Evolutionary conservation across 164 flowering plant species (phyloP), one percentile per base, ranked within the genome.

Genomic region (Stephania japonica): DNA sequence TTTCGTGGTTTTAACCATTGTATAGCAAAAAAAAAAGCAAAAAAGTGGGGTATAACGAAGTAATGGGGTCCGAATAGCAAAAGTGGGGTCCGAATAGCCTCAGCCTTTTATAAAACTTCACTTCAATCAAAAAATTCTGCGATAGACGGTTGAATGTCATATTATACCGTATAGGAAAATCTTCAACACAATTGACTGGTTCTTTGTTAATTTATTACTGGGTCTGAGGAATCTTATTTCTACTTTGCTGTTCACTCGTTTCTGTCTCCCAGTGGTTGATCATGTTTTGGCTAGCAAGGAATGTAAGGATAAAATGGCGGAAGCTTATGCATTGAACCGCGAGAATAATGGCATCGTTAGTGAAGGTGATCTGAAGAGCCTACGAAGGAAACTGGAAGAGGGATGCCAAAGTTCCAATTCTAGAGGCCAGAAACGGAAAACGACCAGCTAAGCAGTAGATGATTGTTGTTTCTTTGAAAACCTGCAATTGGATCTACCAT

Each of bases 271-370:
- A 92, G 97, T 94, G 84, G 90, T 91, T 41, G 75, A 75, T 65
- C 99, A 94, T 84, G 92, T 86, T 79, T n/a, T 74, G 50, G 99
- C 93, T 32, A 90, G 90, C 82, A 90, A 92, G 76, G 97, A 89
- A 42, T 94, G 99, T 81, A 85, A 75, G 80, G 82, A 84, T 78
- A 89, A 79, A 81, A 64, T 94, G 83, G 90, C 81, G 3, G 97
- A 87, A 85, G 91, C 99, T 7, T 92, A 91, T 78, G 89, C 85
- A 68, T 73, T 90, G 81, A 91, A 94, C 84, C 81, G 85, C 47
- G 81, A 77, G 68, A 68, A 74, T 68, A 80, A 83, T 70, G 89
- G 91, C 27, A 41, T 67, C 26, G 89, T 88, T 42, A 76, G 76
- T 42, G 92, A 87, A 59, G 93, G 88, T 71, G 94, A 88, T 75